These are phyloP conservation scores for Orbilia oligospora DNA, from an alignment of 2,329 filamentous ascomycete species.

Conservation along the genomic window DNA sequence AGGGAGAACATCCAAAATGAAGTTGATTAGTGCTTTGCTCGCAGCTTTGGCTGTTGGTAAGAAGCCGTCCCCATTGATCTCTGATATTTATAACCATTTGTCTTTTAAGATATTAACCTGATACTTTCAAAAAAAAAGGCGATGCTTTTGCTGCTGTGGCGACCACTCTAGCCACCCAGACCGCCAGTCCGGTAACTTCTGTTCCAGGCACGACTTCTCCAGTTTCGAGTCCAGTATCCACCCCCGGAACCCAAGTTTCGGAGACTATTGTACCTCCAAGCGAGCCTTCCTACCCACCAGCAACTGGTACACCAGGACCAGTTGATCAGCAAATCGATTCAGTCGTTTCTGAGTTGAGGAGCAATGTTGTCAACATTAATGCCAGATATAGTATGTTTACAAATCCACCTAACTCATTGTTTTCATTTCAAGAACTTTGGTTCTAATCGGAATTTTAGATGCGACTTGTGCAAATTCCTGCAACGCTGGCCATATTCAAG, in stretches of 20 bases:
- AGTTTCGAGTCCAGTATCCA: not conserved
- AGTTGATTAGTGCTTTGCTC: conserved; percentile 35
- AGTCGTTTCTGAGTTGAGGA: conserved; percentile 38
- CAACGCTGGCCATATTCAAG: conserved; percentile 41
- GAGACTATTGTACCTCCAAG: conserved; percentile 27
- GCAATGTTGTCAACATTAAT: conserved; percentile 50
- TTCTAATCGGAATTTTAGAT: conserved; percentile 11
- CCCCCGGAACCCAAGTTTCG: conserved; percentile 1
- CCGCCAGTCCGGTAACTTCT: not conserved
- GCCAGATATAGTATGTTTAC: conserved; percentile 48
- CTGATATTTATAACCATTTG: not conserved
- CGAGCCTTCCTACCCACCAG: conserved; percentile 56
- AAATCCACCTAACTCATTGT: not conserved
- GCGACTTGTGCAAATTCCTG: conserved; percentile 45
- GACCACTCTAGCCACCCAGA: conserved; percentile 12
- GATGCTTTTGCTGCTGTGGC: conserved; percentile 23
- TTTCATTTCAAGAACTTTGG: too few relatives aligned
- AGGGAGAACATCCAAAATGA: conserved; percentile 34
- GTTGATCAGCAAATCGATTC: conserved; percentile 47
- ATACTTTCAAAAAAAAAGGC: conserved; percentile 9
- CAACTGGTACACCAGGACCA: conserved; percentile 42
- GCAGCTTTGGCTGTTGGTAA: conserved; percentile 46
- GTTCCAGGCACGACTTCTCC: not conserved
- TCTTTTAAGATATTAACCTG: conserved; percentile 5
- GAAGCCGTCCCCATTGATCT: not conserved